Conservation (phyloP, 129 eudicot species). For the Flaveria trinervia region DNA sequence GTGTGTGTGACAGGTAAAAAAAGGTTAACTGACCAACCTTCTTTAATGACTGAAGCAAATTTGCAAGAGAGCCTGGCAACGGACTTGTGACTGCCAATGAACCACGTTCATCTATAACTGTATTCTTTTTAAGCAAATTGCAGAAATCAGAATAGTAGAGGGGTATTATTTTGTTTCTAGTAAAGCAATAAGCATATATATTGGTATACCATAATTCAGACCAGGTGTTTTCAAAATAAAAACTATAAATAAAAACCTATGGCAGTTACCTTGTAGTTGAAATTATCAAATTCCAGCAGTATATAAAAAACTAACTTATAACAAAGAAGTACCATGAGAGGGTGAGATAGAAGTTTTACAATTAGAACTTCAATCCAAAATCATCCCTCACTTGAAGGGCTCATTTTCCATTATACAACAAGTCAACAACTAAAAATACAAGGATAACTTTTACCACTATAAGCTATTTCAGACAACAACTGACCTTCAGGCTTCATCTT, state of each 20-base stretch:
- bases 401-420: background rate
- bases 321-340: constrained; percentile 5
- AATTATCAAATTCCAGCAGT: background rate
- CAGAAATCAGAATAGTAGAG: constrained; percentile 23
- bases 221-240: background rate
- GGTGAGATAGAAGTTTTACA: background rate
- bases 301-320: constrained; percentile 1
- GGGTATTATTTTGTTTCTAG: background rate
- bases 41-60: constrained; percentile 53
- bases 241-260: constrained; percentile 1
- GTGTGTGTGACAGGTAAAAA: constrained; percentile 3
- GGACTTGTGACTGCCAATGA: constrained; percentile 86
- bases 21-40: constrained; percentile 53
- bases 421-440: background rate
- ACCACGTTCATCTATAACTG: constrained; percentile 80
- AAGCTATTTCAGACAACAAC: background rate
- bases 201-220: background rate
- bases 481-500: background rate
- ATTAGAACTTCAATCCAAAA: background rate
- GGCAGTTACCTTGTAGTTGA: background rate
- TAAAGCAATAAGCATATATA: constrained; percentile 16
- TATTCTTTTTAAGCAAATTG: constrained; percentile 55
- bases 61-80: constrained; percentile 74
- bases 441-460: background rate
- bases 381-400: background rate